Base-by-base conservation (phyloP, 2,329 filamentous ascomycete genomes). In the Pseudopyrenochaeta lycopersici region DNA sequence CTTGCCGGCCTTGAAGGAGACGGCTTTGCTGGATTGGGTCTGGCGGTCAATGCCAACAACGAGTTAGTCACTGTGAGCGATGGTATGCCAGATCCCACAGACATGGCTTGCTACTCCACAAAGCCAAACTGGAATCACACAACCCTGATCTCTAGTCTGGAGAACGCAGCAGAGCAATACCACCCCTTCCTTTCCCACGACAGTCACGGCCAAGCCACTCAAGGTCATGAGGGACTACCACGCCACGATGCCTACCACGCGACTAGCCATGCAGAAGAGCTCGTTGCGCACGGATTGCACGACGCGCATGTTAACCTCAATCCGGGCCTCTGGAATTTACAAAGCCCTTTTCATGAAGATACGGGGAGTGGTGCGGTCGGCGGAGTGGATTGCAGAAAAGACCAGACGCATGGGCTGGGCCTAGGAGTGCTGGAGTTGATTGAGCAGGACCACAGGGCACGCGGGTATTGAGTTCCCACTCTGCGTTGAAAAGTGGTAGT, bases 301-400 rank as follows among this genome's bases (percentile, higher is more conserved):
- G 54, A 52, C 27, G 43, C 36, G 10, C 50, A 58, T 23, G 35
- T 57, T 7, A 50, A 58, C 11, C 20, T 59, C 14, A 49, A 58
- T 6, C 30, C 56, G 11, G 56, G 54, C 4, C 33, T 72, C 3
- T 73, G 70, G 70, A 71, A 63, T 44, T 44, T 72, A 32, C 63
- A 65, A 32, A 62, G 53, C 42, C 61, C 60, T 2, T 73, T 70
- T 32, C 54, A 58, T n/a, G 68, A 71, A n/a, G 64, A 66, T 35
- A 66, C 63, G 29, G 55, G 54, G 7, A 60, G 60, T 42, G 63
- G 60, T 4, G 62, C 56, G 10, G 51, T 38, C 27, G 49, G 48
- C 32, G 21, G 14, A n/a, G 46, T 33, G 15, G 47, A 35, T 18
- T 43, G 48, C 31, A 49, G 52, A 15, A 52, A 42, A 27, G 49